These are phyloP conservation scores for Hibiscus syriacus DNA, from an alignment of 345 rosid species.

Conservation along the genomic window DNA sequence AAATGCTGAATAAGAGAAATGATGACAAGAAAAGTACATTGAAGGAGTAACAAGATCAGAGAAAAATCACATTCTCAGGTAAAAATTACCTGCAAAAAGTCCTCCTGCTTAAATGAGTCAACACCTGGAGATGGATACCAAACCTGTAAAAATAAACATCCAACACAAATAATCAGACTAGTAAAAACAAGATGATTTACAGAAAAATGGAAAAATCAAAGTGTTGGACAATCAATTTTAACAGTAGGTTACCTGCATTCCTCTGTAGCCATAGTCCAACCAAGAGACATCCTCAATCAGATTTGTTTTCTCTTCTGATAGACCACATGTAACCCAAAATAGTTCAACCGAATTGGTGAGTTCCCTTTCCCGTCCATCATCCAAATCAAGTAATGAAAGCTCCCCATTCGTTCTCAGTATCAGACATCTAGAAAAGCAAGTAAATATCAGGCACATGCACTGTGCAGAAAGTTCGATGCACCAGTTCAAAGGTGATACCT, in stretches of 20 bases:
- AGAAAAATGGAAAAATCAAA: neutral
- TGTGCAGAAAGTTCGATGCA: conserved; percentile 9
- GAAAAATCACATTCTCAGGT: neutral
- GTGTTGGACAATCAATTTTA: neutral
- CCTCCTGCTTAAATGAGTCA: conserved; percentile 90
- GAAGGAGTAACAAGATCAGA: neutral
- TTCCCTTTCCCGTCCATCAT: conserved; percentile 94
- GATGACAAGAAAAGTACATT: neutral
- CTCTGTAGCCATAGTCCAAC: conserved; percentile 95
- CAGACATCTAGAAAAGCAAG: conserved; percentile 59
- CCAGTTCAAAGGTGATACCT: conserved; percentile 41
- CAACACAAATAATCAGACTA: conserved; percentile 42
- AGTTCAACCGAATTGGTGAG: conserved; percentile 93
- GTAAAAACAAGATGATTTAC: conserved; percentile 12
- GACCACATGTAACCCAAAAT: conserved; percentile 99
- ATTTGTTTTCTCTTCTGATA: conserved; percentile 73
- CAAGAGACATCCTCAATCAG: conserved; percentile 94
- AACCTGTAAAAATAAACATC: conserved; percentile 67
- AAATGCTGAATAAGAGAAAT: neutral
- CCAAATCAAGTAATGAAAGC: conserved; percentile 93
- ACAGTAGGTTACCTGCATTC: conserved; percentile 81
- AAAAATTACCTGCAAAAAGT: conserved; percentile 75
- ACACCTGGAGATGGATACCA: conserved; percentile 98
- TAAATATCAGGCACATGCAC: conserved; percentile 23
- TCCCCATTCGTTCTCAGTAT: conserved; percentile 89